phyloP scores from a whole-genome alignment of 2,329 filamentous ascomycete species.

The Hypoxylon sp. region DNA sequence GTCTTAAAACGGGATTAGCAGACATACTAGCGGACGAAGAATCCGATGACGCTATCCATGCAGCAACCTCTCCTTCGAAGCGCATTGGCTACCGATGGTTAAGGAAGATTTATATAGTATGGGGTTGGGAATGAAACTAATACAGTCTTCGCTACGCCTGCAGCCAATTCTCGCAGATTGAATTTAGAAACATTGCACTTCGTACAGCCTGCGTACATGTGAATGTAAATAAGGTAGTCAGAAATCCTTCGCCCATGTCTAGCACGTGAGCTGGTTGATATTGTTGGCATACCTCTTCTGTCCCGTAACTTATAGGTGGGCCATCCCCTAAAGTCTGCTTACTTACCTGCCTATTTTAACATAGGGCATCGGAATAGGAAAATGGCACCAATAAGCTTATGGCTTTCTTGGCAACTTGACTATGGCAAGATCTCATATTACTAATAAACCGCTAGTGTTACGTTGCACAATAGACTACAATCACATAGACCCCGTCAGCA shows the following conservation, averaged over 20 bases:
- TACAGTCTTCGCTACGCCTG: too few relatives aligned
- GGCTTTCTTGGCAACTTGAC: constrained; percentile 24
- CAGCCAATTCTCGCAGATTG: neutral
- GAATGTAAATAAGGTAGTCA: neutral
- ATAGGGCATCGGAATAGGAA: neutral
- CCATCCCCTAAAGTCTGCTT: too few relatives aligned
- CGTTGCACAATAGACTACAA: constrained; percentile 3
- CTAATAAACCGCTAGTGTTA: constrained; percentile 7
- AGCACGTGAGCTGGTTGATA: neutral
- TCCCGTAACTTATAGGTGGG: too few relatives aligned
- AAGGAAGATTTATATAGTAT: constrained; percentile 21
- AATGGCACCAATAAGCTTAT: neutral
- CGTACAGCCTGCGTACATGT: neutral
- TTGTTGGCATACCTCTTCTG: neutral
- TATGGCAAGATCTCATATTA: constrained; percentile 5
- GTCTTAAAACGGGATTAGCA: constrained; percentile 64
- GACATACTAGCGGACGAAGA: constrained; percentile 29
- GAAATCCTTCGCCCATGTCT: too few relatives aligned
- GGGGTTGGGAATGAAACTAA: constrained; percentile 32
- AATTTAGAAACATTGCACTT: neutral
- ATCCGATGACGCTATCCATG: constrained; percentile 1
- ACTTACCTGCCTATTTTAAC: neutral
- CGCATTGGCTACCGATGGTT: constrained; percentile 12
- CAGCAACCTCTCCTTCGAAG: neutral
- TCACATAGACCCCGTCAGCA: neutral